A percentile compares a stretch with the other conserved stretches of the same genome.
Conservation (phyloP, 345 rosid genomes). For the Populus tremula region DNA sequence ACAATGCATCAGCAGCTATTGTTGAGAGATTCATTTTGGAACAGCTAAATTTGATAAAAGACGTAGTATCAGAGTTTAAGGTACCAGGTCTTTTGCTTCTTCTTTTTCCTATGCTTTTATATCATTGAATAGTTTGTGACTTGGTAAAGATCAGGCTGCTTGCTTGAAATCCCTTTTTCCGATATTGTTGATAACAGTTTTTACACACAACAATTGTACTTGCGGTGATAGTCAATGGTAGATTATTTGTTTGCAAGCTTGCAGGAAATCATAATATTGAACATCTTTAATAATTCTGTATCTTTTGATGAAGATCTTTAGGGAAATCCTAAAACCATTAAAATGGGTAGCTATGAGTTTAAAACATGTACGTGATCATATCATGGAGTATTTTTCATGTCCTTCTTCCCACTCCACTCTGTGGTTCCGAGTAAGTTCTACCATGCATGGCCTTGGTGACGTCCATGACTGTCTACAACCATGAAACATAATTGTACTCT, state of each 20-base stretch:
- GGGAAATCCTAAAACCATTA: neutral
- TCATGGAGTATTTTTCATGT: neutral
- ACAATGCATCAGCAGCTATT: slow-evolving; percentile 32
- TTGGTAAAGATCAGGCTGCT: neutral
- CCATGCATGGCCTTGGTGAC: neutral
- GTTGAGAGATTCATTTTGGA: slow-evolving; percentile 57
- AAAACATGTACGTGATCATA: neutral
- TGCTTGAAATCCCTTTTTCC: neutral
- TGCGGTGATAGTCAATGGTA: neutral
- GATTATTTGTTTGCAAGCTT: neutral
- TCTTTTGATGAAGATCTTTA: neutral
- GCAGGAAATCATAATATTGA: neutral
- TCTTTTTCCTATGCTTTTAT: neutral
- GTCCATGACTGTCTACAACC: neutral
- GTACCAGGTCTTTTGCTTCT: slow-evolving; percentile 29
- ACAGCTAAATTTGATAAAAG: slow-evolving; percentile 59
- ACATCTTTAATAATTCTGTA: neutral
- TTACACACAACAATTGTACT: neutral
- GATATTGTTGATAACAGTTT: neutral
- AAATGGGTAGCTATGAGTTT: neutral
- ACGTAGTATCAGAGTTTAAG: slow-evolving; percentile 50
- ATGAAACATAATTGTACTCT: neutral
- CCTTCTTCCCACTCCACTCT: neutral
- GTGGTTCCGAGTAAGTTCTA: neutral
- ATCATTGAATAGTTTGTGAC: neutral